Evolutionary conservation across 23 red algal genomes (phyloP).

Genomic region (Gracilariopsis chorda): DNA sequence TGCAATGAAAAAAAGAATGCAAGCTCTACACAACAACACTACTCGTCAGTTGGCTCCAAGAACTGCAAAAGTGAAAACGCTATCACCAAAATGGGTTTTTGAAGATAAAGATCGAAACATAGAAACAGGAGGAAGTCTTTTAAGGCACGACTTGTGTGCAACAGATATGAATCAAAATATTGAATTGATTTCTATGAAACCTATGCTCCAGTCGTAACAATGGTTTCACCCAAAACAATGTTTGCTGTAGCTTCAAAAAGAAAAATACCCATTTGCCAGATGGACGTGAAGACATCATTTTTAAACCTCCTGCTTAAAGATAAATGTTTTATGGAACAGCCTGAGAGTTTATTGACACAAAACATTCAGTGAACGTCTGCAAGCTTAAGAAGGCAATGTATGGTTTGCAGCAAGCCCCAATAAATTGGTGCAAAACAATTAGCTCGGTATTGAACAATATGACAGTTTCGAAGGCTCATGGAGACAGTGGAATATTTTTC

Average conservation of each 20-base stretch:
- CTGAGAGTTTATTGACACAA: not conserved
- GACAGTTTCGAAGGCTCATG: not conserved
- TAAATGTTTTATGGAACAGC: too few relatives aligned
- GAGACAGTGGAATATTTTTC: conserved; percentile 1
- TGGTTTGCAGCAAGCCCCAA: conserved; percentile 13
- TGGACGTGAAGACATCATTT: too few relatives aligned
- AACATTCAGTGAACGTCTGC: not conserved
- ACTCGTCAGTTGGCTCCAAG: not conserved
- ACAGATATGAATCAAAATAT: conserved; percentile 22
- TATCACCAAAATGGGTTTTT: not conserved
- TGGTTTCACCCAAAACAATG: not conserved
- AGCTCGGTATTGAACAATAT: not conserved
- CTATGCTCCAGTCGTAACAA: not conserved
- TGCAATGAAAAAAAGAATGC: not conserved
- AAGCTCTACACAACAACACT: not conserved
- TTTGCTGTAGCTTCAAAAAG: not conserved
- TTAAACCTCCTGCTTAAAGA: too few relatives aligned
- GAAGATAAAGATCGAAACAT: not conserved
- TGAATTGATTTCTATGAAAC: not conserved
- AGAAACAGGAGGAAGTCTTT: not conserved
- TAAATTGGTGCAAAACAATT: not conserved
- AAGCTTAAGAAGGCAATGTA: conserved; percentile 2
- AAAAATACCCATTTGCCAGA: not conserved
- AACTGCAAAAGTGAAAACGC: not conserved
- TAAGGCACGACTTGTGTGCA: conserved; percentile 8